These are phyloP conservation scores for Starmerella kuoi DNA, from an alignment of 805 yeast species.

Conservation along the genomic window DNA sequence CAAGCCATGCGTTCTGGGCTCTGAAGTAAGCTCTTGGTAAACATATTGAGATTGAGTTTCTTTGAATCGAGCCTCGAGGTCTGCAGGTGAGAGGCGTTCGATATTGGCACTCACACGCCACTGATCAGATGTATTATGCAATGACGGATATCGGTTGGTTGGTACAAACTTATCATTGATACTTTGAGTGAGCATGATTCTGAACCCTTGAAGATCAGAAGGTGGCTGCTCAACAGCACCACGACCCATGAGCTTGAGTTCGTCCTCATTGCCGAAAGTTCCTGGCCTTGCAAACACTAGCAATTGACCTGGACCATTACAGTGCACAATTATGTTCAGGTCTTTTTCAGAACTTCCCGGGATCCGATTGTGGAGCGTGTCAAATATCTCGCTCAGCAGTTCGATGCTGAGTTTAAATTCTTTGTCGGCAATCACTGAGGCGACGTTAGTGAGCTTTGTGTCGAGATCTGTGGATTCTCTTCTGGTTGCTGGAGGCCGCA, in stretches of 20 bases:
- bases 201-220: constrained; percentile 18
- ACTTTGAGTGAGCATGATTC: constrained; percentile 15
- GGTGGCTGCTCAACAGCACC: constrained; percentile 1
- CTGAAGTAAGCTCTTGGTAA: constrained; percentile 24
- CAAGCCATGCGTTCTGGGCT: constrained; percentile 21
- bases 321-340: constrained; percentile 21
- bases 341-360: constrained; percentile 8
- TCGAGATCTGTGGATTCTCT: constrained; percentile 20
- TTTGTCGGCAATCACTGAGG: constrained; percentile 45
- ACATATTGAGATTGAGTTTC: constrained; percentile 24
- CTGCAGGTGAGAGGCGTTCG: constrained; percentile 3
- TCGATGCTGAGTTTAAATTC: constrained; percentile 55
- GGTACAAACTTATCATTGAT: constrained; percentile 22
- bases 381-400: constrained; percentile 39
- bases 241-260: neutral
- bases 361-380: constrained; percentile 27
- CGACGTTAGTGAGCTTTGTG: constrained; percentile 26
- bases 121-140: constrained; percentile 20
- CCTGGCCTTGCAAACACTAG: constrained; percentile 19
- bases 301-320: constrained; percentile 22
- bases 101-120: constrained; percentile 32
- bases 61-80: constrained; percentile 18
- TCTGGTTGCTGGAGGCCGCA: neutral
- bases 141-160: constrained; percentile 24
- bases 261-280: neutral